Evolutionary conservation across 495 filamentous ascomycete genomes (phyloP).

Genomic region (Sabuloglossum arenarium): DNA sequence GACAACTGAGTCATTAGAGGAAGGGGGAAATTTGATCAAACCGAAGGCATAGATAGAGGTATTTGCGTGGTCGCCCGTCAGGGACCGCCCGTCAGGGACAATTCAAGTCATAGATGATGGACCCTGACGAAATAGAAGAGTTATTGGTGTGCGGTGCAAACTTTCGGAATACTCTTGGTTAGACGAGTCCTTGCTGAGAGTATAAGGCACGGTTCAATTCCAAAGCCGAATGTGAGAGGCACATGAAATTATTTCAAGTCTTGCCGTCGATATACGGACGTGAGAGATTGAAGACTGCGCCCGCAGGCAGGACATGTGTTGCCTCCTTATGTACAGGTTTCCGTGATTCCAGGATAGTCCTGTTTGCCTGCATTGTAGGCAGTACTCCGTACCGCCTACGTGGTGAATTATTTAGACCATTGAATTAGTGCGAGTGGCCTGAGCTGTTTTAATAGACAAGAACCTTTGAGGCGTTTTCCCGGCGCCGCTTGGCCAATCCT

Average conservation of each 20-base stretch:
- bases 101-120: too few species aligned
- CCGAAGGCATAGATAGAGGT: conserved; percentile 15
- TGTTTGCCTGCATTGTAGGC: too few species aligned
- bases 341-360: too few species aligned
- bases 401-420: too few species aligned
- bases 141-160: too few species aligned
- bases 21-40: conserved; percentile 15
- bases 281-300: too few species aligned
- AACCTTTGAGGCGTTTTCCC: background rate
- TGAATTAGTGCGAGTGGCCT: background rate
- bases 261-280: too few species aligned
- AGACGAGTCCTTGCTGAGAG: background rate
- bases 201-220: background rate
- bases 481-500: background rate
- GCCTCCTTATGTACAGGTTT: too few species aligned
- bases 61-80: background rate
- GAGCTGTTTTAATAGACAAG: background rate
- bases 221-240: background rate
- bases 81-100: background rate
- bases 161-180: background rate
- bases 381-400: too few species aligned
- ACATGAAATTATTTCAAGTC: too few species aligned
- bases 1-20: conserved; percentile 5
- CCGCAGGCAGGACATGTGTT: too few species aligned
- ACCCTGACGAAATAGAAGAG: too few species aligned